Percentiles rank a stretch among this genome's conserved stretches.
These are phyloP conservation scores for Suillus brevipes DNA, from an alignment of 768 basidiomycete genomes.

Conservation along the genomic window DNA sequence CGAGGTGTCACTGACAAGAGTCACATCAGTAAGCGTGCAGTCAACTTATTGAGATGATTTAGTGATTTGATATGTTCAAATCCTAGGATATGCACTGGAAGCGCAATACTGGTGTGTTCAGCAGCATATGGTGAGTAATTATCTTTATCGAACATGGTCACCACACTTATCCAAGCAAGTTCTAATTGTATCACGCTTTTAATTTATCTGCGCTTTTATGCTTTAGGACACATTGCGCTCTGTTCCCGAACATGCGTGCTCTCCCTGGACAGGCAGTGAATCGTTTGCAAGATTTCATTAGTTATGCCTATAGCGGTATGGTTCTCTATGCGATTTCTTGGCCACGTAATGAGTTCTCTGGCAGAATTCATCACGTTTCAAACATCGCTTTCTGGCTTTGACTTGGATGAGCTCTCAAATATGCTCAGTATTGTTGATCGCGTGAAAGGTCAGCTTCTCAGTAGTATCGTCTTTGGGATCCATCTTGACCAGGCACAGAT, in stretches of 20 bases:
- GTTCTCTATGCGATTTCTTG: neutral
- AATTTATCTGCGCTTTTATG: neutral
- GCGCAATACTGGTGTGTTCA: constrained; percentile 8
- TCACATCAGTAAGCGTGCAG: constrained; percentile 14
- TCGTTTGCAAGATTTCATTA: constrained; percentile 9
- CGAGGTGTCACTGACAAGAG: constrained; percentile 16
- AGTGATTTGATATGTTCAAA: neutral
- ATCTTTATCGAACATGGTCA: neutral
- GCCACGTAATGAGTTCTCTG: neutral
- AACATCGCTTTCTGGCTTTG: constrained; percentile 40
- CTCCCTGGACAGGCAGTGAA: constrained; percentile 1
- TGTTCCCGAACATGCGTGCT: constrained; percentile 13
- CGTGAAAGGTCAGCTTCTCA: constrained; percentile 33
- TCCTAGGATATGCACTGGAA: constrained; percentile 7
- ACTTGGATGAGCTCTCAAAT: constrained; percentile 35
- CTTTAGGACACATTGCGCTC: constrained; percentile 27
- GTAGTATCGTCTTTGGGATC: neutral
- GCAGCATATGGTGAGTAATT: neutral
- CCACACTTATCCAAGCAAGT: neutral
- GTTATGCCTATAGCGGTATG: constrained; percentile 11
- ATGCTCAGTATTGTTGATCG: constrained; percentile 32
- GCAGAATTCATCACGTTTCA: constrained; percentile 41
- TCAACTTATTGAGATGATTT: neutral
- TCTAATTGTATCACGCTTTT: neutral
- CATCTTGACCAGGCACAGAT: constrained; percentile 3